These are phyloP conservation scores for Ampelomyces quisqualis DNA, from an alignment of 2,329 filamentous ascomycete species.

Conservation along the genomic window DNA sequence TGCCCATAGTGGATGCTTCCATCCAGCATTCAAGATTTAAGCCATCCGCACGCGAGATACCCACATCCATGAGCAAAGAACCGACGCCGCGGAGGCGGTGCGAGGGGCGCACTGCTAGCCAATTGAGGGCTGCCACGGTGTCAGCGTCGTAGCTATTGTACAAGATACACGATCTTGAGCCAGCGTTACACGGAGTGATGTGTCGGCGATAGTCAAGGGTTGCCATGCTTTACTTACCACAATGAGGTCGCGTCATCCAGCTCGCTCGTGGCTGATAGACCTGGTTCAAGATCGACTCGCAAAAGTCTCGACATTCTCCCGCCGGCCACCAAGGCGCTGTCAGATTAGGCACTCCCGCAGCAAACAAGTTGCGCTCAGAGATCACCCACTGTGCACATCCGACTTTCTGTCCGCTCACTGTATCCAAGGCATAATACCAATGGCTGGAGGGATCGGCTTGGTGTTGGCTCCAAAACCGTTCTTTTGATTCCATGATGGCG, in stretches of 20 bases:
- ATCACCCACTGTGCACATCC: constrained; percentile 40
- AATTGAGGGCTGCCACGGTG: constrained; percentile 33
- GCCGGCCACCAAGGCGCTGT: constrained; percentile 41
- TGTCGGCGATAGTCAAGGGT: neutral
- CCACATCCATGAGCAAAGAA: constrained; percentile 39
- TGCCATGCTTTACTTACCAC: constrained; percentile 27
- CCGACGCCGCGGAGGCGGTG: constrained; percentile 43
- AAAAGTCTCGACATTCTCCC: constrained; percentile 36
- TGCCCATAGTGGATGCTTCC: constrained; percentile 42
- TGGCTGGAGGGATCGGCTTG: constrained; percentile 28
- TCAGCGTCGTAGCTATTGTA: constrained; percentile 10
- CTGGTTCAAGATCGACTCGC: constrained; percentile 37
- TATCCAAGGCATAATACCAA: constrained; percentile 38
- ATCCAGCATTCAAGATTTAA: constrained; percentile 42
- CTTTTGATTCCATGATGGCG: constrained; percentile 32
- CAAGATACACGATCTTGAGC: neutral
- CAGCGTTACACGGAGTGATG: neutral
- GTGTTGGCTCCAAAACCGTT: constrained; percentile 36
- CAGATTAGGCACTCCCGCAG: constrained; percentile 26
- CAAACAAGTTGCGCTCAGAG: constrained; percentile 31
- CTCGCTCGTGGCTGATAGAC: constrained; percentile 32
- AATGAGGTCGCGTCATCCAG: constrained; percentile 40
- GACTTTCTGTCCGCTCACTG: constrained; percentile 20
- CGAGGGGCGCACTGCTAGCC: constrained; percentile 40
- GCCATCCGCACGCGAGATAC: constrained; percentile 37